A percentile compares a stretch with the other conserved stretches of the same genome.
phyloP scores from a whole-genome alignment of 805 yeast species.

The Vanderwaltozyma polyspora region DNA sequence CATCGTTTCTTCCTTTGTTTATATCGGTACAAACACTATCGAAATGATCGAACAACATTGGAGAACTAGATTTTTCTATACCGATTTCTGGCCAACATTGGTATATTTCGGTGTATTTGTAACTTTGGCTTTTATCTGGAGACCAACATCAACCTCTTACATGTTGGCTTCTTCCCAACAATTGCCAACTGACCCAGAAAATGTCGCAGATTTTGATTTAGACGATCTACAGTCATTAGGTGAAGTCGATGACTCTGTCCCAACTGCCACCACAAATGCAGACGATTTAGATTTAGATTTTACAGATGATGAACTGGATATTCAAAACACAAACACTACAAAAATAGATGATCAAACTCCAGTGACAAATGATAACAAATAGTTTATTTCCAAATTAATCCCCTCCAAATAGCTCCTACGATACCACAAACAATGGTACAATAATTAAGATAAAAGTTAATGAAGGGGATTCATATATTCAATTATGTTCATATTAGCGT shows the following conservation, averaged over 20 bases:
- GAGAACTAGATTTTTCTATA: conserved; percentile 80
- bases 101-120: conserved; percentile 77
- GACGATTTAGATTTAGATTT: conserved; percentile 22
- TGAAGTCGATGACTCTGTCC: conserved; percentile 31
- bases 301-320: conserved; percentile 21
- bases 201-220: conserved; percentile 55
- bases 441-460: too few relatives aligned
- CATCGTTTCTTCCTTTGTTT: conserved; percentile 54
- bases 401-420: too few relatives aligned
- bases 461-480: too few relatives aligned
- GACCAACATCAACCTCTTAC: conserved; percentile 93
- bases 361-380: too few relatives aligned
- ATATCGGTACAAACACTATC: conserved; percentile 61
- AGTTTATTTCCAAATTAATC: too few relatives aligned
- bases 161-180: conserved; percentile 92
- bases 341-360: too few relatives aligned
- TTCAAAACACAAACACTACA: not conserved
- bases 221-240: conserved; percentile 41
- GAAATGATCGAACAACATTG: conserved; percentile 79
- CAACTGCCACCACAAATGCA: conserved; percentile 21
- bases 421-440: too few relatives aligned
- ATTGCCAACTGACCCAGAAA: conserved; percentile 69
- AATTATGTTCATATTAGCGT: too few relatives aligned
- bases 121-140: conserved; percentile 84
- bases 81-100: conserved; percentile 92